A percentile compares a stretch with the other conserved stretches of the same genome.
These are phyloP conservation scores for Bonnemaisonia californica DNA, from an alignment of 31 red algal genomes.

Conservation along the genomic window DNA sequence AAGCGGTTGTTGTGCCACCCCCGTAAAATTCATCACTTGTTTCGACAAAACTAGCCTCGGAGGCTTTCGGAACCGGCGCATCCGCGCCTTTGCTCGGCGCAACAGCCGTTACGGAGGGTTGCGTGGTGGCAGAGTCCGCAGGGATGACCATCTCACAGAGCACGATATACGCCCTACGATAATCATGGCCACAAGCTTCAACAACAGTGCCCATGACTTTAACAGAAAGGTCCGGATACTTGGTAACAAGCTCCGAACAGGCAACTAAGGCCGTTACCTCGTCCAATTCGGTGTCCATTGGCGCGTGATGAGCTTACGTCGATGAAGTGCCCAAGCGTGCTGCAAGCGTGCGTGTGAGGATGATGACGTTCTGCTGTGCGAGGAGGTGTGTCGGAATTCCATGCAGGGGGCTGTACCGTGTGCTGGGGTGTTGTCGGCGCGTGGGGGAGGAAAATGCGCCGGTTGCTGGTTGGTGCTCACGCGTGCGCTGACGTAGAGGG, in stretches of 20 bases:
- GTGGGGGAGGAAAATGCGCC: too few relatives aligned
- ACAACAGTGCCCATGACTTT: constrained; percentile 29
- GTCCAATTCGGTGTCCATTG: neutral
- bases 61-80: neutral
- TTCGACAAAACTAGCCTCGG: neutral
- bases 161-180: constrained; percentile 27
- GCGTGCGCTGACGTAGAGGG: too few relatives aligned
- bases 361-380: too few relatives aligned
- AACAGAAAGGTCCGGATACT: constrained; percentile 16
- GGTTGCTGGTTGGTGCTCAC: too few relatives aligned
- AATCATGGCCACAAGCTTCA: constrained; percentile 16
- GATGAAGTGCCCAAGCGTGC: too few relatives aligned
- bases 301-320: neutral
- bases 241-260: constrained; percentile 30
- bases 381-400: neutral
- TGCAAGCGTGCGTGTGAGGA: too few relatives aligned
- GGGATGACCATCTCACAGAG: constrained; percentile 66
- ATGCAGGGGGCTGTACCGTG: neutral
- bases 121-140: neutral
- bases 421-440: too few relatives aligned
- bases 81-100: neutral
- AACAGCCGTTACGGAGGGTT: neutral
- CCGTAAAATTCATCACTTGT: neutral
- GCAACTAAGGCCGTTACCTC: neutral
- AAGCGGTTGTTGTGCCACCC: neutral